Base-by-base conservation (phyloP, 2,329 filamentous ascomycete species). In the Decorospora gaudefroyi region DNA sequence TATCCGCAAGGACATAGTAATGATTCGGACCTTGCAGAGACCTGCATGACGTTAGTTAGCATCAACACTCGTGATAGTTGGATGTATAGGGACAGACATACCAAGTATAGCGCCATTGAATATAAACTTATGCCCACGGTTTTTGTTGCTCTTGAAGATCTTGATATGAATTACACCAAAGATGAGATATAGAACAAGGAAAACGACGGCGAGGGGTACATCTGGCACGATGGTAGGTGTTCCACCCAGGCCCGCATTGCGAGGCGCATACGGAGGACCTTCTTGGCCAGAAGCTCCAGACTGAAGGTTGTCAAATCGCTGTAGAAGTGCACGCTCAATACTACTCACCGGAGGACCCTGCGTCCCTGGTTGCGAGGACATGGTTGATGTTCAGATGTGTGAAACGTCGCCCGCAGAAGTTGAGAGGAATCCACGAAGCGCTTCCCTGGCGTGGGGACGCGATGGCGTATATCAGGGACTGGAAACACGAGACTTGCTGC, bases 11-110 rank as follows among this genome's bases (percentile, higher is more conserved):
- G 63, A 62, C 60, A 70, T 72, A 5, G 74, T 75, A 6, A 72
- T 51, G 19, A 75, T 59, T 22, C 75, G 63, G 9, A 74, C 67
- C 56, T 72, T 72, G 54, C 70, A 74, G 48, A 76, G 75, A 10
- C 70, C 68, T 72, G n/a, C 6, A 13, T 3, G n/a, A 15, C 19
- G 46, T 62, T 11, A 65, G 47, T 22, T 21, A n/a, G 29, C 16
- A 9, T n/a, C 4, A 27, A 11, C 41, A 17, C 15, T 18, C 12
- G 11, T 17, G 4, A 7, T 10, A 12, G 9, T n/a, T 32, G 23
- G 5, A 10, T 6, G 11, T 11, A 21, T 8, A 3, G 11, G 8
- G 29, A 13, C 17, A 25, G 4, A 52, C 59, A 11, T 58, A 71
- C 70, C 74, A 31, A 75, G 70, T 19, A 77, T 50, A 17, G 73